Base-by-base conservation (phyloP, 805 yeast species). In the Schwanniomyces vanrijiae region DNA sequence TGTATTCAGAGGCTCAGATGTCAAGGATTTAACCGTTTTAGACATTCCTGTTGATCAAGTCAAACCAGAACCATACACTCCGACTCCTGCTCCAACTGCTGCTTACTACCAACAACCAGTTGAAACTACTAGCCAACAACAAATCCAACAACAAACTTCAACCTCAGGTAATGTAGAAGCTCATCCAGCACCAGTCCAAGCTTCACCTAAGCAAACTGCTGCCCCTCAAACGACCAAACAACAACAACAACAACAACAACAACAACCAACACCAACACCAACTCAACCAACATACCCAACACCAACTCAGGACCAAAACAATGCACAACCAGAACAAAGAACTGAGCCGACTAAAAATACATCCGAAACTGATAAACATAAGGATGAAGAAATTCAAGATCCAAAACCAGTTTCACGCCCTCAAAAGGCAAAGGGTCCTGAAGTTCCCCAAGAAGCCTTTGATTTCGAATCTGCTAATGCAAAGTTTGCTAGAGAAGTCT, bases 1-100 rank as follows among this genome's bases (percentile, higher is more conserved):
- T 43, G 88, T 86, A 46, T 87, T 94, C 65, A 82, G 91, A 56
- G 99, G 99, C 33, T 81, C 88, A 21, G 97, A 92, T 58, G 97
- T 94, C 19, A 87, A 88, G 68, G 96, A 88, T 60, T 76, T 94
- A 65, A 82, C 83, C 55, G 94, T 94, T 46, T 76, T 92, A 59
- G 97, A 90, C 52, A 76, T 75, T 31, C 82, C 84, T 3, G 69
- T 84, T 48, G 84, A 82, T 37, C 81, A 81, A 49, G 87, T 86
- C 25, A 75, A 76, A 53, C 86, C 89, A 0, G 79, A 66, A 37
- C 69, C 73, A 9, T 62, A 71, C 46, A 55, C 62, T 31, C 51
- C 55, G 24, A 31, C 50, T 24, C 46, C 52, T 11, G 29, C 43
- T 22, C 45, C 52, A 45, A 47, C 61, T 35, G 42, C 54, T 14